Percentiles rank a stretch among this genome's conserved stretches.
Evolutionary conservation across 805 yeast genomes (phyloP).

Genomic region (Ascoidea rubescens): DNA sequence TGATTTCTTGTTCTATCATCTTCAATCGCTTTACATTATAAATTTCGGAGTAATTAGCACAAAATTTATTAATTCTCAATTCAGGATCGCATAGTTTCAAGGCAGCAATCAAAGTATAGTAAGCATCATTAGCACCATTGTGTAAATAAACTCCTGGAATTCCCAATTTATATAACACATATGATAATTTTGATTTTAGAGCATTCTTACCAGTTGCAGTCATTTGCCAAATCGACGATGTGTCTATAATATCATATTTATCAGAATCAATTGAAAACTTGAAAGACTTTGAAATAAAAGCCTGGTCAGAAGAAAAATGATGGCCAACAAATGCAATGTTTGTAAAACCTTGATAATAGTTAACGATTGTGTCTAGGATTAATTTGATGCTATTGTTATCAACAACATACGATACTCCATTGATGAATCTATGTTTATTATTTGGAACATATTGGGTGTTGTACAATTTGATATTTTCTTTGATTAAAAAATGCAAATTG

Average conservation of each 20-base stretch:
- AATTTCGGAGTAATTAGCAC: slow-evolving; percentile 2
- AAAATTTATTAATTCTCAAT: slow-evolving; percentile 13
- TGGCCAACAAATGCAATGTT: slow-evolving; percentile 43
- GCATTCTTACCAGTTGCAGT: slow-evolving; percentile 10
- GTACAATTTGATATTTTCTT: slow-evolving; percentile 24
- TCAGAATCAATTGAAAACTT: slow-evolving; percentile 24
- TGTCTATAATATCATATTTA: slow-evolving; percentile 17
- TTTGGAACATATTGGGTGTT: slow-evolving; percentile 45
- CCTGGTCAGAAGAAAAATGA: slow-evolving; percentile 37
- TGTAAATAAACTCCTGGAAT: slow-evolving; percentile 50
- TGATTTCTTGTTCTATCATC: not conserved
- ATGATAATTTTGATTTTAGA: slow-evolving; percentile 24
- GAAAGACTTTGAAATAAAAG: slow-evolving; percentile 27
- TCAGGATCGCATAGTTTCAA: slow-evolving; percentile 38
- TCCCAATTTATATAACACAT: slow-evolving; percentile 29
- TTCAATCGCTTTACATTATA: too few species aligned
- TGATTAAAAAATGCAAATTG: slow-evolving; percentile 29
- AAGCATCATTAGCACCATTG: slow-evolving; percentile 65
- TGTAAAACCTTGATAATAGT: slow-evolving; percentile 26
- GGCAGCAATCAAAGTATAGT: slow-evolving; percentile 39
- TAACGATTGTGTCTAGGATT: slow-evolving; percentile 24
- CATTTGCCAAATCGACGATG: slow-evolving; percentile 19
- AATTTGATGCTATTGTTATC: slow-evolving; percentile 20
- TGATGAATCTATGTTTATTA: slow-evolving; percentile 32
- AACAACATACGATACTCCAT: slow-evolving; percentile 34